Percentiles rank a stretch among this genome's conserved stretches.
Evolutionary conservation across 371 early-diverging fungal genomes (phyloP).

Genomic region (Apophysomyces trapeziformis): DNA sequence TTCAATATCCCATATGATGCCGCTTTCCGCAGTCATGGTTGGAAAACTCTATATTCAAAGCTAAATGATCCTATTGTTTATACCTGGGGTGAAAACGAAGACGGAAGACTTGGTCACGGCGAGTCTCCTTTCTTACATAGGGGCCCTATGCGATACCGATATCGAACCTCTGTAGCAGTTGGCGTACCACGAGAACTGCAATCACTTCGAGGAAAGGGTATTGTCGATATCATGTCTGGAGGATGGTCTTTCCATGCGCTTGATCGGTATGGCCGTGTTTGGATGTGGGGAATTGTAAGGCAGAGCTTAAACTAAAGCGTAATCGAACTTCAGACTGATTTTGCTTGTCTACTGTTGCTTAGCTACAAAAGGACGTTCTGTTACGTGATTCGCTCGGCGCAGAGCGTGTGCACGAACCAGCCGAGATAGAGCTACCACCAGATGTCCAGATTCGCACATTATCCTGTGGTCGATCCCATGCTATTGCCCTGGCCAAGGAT

Average conservation of each 20-base stretch:
- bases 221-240: conserved; percentile 46
- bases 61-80: conserved; percentile 38
- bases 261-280: conserved; percentile 42
- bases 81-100: conserved; percentile 47
- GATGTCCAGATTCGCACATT: conserved; percentile 12
- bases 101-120: conserved; percentile 36
- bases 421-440: conserved; percentile 18
- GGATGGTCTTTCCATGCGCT: conserved; percentile 58
- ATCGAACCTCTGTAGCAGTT: not conserved
- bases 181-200: conserved; percentile 32
- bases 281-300: conserved; percentile 54
- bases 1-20: conserved; percentile 40
- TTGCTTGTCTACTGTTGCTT: not conserved
- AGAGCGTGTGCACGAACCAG: conserved; percentile 14
- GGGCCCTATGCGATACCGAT: not conserved
- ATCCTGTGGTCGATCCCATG: conserved; percentile 47
- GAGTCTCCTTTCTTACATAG: conserved; percentile 2
- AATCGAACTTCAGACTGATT: not conserved
- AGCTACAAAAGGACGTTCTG: conserved; percentile 16
- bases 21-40: conserved; percentile 39
- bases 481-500: conserved; percentile 37
- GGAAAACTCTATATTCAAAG: conserved; percentile 42
- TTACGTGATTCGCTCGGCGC: conserved; percentile 7
- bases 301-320: not conserved
- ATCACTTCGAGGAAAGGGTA: conserved; percentile 33